Percentiles rank a stretch among this genome's conserved stretches.
phyloP scores from a whole-genome alignment of 495 filamentous ascomycete genomes.

The Penicillium alfredii region DNA sequence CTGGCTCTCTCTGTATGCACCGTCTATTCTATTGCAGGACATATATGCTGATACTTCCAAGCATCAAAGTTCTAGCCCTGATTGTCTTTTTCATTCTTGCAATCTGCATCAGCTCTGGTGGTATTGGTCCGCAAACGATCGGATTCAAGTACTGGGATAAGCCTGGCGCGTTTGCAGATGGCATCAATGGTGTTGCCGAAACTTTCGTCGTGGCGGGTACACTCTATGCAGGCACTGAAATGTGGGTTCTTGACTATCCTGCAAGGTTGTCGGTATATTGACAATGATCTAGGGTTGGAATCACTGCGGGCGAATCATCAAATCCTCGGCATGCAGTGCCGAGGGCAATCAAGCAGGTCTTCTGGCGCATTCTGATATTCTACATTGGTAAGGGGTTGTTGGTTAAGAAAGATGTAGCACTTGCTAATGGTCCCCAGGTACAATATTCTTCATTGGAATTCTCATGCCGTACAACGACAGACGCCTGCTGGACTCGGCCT shows the following conservation, averaged over 20 bases:
- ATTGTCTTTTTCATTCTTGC: constrained; percentile 64
- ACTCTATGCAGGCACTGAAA: constrained; percentile 64
- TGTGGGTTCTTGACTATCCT: constrained; percentile 25
- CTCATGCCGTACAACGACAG: constrained; percentile 53
- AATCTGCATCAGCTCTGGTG: constrained; percentile 60
- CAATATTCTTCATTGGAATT: constrained; percentile 65
- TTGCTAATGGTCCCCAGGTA: constrained; percentile 12
- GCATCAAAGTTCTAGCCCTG: constrained; percentile 50
- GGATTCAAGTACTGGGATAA: constrained; percentile 63
- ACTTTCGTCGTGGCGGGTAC: constrained; percentile 67
- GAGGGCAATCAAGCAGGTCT: constrained; percentile 61
- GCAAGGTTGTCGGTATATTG: background rate
- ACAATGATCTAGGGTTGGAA: constrained; percentile 44
- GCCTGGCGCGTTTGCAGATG: constrained; percentile 62
- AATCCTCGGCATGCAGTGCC: constrained; percentile 59
- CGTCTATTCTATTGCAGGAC: background rate
- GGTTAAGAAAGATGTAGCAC: too few relatives aligned
- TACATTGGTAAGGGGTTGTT: constrained; percentile 51
- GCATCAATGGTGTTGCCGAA: constrained; percentile 49
- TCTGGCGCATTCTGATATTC: constrained; percentile 67
- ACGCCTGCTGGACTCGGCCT: constrained; percentile 36
- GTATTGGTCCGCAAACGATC: constrained; percentile 46
- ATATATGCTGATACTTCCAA: constrained; percentile 4
- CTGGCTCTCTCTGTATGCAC: constrained; percentile 30
- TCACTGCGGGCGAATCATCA: constrained; percentile 60